A percentile compares a stretch with the other conserved stretches of the same genome.
These are phyloP conservation scores for Acacia concinna DNA, from an alignment of 331 rosid species.

Conservation along the genomic window DNA sequence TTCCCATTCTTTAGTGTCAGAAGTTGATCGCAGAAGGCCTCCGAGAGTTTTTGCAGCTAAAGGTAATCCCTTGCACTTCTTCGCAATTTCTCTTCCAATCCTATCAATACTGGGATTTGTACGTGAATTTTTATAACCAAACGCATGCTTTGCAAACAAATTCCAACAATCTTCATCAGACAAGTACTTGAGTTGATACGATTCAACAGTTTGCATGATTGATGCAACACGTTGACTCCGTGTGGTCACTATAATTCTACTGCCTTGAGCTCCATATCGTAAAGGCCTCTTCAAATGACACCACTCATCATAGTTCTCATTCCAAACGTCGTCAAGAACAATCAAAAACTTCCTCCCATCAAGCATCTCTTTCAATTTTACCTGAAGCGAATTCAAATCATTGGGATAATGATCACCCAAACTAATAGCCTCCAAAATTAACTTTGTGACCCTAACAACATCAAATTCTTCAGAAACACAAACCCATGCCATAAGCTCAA, in stretches of 20 bases:
- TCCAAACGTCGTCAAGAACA: constrained; percentile 8
- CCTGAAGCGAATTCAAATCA: constrained; percentile 18
- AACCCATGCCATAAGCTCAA: constrained; percentile 5
- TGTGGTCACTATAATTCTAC: constrained; percentile 1
- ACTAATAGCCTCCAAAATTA: background rate
- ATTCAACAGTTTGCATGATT: background rate
- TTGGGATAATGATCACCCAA: background rate
- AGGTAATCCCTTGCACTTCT: constrained; percentile 6
- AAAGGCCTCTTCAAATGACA: constrained; percentile 4
- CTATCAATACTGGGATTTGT: background rate
- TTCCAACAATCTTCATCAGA: background rate
- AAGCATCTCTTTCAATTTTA: background rate
- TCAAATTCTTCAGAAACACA: constrained; percentile 14
- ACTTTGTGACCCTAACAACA: background rate
- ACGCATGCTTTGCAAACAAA: background rate
- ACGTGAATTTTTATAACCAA: background rate
- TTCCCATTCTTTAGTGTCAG: background rate
- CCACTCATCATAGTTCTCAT: background rate
- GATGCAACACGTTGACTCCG: background rate
- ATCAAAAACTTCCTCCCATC: background rate
- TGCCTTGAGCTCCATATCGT: constrained; percentile 12
- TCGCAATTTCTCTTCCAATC: constrained; percentile 11
- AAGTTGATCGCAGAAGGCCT: background rate
- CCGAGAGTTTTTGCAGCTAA: constrained; percentile 13
- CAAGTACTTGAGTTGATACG: background rate